Conservation (phyloP, 441 rosid genomes). For the Corymbia calophylla region DNA sequence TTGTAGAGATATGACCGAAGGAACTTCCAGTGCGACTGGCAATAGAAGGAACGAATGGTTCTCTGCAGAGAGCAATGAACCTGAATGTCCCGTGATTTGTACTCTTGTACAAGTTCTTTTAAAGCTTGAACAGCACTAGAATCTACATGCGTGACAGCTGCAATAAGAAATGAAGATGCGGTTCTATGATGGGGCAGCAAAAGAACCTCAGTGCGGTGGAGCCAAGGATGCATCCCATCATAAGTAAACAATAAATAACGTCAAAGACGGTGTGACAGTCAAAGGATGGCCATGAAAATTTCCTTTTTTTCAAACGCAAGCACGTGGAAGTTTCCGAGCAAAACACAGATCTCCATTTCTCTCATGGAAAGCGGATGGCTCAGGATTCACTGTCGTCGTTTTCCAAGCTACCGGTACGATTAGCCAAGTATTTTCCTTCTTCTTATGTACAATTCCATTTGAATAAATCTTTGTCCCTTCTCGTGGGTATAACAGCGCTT, state of each 20-base stretch:
- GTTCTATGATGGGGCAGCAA: not conserved
- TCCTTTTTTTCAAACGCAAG: too few species aligned
- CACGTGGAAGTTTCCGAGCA: too few species aligned
- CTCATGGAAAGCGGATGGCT: too few species aligned
- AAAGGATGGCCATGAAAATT: too few species aligned
- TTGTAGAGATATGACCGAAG: not conserved
- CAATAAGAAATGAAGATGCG: not conserved
- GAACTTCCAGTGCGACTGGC: not conserved
- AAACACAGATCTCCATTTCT: too few species aligned
- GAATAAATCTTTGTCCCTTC: not conserved
- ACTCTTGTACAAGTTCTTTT: constrained; percentile 31
- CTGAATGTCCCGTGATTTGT: constrained; percentile 53
- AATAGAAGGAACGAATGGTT: not conserved
- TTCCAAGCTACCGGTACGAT: too few species aligned
- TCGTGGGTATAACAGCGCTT: not conserved
- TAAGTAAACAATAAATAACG: not conserved
- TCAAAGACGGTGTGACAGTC: too few species aligned
- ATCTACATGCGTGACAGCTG: constrained; percentile 65
- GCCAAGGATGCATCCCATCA: not conserved
- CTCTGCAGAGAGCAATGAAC: constrained; percentile 3
- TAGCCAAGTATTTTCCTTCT: not conserved
- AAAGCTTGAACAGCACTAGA: constrained; percentile 75
- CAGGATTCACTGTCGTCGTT: too few species aligned
- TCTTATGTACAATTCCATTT: not conserved
- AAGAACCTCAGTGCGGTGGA: not conserved